A percentile compares a stretch with the other conserved stretches of the same genome.
Evolutionary conservation across 192 early-diverging fungal species (phyloP).

Genomic region (Backusella psychrophila): DNA sequence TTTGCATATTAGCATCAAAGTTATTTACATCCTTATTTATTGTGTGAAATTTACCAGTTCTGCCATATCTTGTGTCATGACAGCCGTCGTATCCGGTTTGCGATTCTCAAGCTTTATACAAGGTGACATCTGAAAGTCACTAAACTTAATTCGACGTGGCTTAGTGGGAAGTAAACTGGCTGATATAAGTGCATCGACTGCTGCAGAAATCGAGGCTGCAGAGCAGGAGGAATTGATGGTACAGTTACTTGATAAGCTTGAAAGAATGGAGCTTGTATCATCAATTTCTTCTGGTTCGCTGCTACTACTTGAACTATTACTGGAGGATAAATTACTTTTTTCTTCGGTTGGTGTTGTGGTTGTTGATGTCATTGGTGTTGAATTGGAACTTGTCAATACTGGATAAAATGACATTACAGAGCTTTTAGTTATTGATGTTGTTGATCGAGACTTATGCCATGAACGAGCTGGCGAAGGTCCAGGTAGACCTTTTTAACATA

Average conservation of each 20-base stretch:
- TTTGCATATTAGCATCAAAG: not conserved
- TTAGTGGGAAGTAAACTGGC: constrained; percentile 21
- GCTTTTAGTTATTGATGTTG: constrained; percentile 23
- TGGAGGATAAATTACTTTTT: constrained; percentile 1
- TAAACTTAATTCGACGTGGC: not conserved
- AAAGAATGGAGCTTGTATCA: constrained; percentile 7
- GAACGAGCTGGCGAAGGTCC: not conserved
- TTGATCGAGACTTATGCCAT: constrained; percentile 23
- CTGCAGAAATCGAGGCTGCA: constrained; percentile 12
- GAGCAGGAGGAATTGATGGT: not conserved
- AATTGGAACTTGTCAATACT: not conserved
- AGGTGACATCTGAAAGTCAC: constrained; percentile 27
- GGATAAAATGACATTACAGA: constrained; percentile 15
- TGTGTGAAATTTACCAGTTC: constrained; percentile 40
- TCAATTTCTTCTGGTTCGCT: not conserved
- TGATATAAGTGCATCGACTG: constrained; percentile 19
- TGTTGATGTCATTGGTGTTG: not conserved
- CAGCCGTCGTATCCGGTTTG: constrained; percentile 42
- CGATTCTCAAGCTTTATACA: constrained; percentile 40
- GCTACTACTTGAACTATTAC: not conserved
- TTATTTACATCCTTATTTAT: not conserved
- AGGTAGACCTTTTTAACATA: constrained; percentile 2
- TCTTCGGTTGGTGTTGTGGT: not conserved
- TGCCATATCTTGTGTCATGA: constrained; percentile 40
- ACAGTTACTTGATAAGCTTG: not conserved